Evolutionary conservation across 2,329 filamentous ascomycete genomes (phyloP), one percentile per base, ranked within the genome.

Genomic region (Phaeosphaeria sp.): DNA sequence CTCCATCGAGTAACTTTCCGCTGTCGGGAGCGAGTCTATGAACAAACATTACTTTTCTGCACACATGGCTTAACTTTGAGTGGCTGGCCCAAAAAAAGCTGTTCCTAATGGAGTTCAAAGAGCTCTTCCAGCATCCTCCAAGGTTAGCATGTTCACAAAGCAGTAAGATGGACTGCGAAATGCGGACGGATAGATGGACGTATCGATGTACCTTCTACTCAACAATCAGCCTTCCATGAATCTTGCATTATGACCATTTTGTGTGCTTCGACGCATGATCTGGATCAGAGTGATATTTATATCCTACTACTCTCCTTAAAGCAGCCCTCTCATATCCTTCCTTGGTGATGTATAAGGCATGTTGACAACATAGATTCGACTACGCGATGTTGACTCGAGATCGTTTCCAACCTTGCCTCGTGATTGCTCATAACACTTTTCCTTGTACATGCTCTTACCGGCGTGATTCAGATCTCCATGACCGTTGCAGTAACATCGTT

Each of bases 101-200:
- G n/a, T 79, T 18, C 83, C 84, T 54, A 85, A 80, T 44, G 91
- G 77, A 13, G 82, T 78, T n/a, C 75, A 68, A 72, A 91, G 86
- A 1, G 86, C 87, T 1, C 74, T 74, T 4, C 85, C 80, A 2
- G 89, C 89, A 27, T 86, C 79, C 25, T 85, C 84, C 46, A 81
- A 81, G 47, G 80, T 82, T 46, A 76, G 74, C 56, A 92, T 85
- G 67, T 92, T 89, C 46, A 91, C 85, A 66, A 92, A 92, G 78
- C 89, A 92, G 77, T 91, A 91, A 39, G 87, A 89, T 0, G 89
- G 89, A 72, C 91, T 92, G 45, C 89, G 82, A 42, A 84, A 86
- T 27, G 85, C 89, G 73, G 89, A 86, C 1, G 87, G 84, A 67
- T 92, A 89, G 52, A 89, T 82, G 0, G 87, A 88, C 66, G 92